phyloP scores from a whole-genome alignment of 2,329 filamentous ascomycete genomes.

The Cryphonectria radicalis region DNA sequence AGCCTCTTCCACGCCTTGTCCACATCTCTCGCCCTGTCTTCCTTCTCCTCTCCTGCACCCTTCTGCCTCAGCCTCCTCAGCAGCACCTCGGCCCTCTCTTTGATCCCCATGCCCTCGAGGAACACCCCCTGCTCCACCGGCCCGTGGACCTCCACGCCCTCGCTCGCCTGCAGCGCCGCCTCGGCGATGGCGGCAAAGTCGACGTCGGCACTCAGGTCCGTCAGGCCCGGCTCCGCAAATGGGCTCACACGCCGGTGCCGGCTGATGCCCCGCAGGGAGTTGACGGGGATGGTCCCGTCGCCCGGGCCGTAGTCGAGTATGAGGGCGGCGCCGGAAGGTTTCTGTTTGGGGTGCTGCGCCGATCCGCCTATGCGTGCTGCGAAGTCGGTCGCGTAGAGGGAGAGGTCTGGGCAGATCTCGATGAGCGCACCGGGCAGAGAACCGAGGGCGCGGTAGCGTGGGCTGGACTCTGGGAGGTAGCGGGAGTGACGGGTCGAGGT shows the following conservation, averaged over 20 bases:
- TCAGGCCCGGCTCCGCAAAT: slow-evolving; percentile 77
- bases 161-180: slow-evolving; percentile 73
- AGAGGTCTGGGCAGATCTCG: slow-evolving; percentile 88
- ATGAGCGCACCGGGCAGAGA: slow-evolving; percentile 71
- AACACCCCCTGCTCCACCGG: slow-evolving; percentile 86
- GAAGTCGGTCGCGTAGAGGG: slow-evolving; percentile 79
- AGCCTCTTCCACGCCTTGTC: slow-evolving; percentile 79
- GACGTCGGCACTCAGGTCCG: slow-evolving; percentile 90
- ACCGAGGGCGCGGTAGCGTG: slow-evolving; percentile 78
- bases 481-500: slow-evolving; percentile 79
- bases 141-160: slow-evolving; percentile 87
- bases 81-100: slow-evolving; percentile 73
- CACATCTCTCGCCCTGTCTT: slow-evolving; percentile 62
- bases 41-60: slow-evolving; percentile 29
- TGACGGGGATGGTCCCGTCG: slow-evolving; percentile 73
- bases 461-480: slow-evolving; percentile 81
- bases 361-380: slow-evolving; percentile 81
- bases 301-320: slow-evolving; percentile 92
- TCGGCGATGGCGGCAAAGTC: slow-evolving; percentile 90
- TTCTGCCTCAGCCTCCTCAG: slow-evolving; percentile 47
- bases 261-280: slow-evolving; percentile 88
- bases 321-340: slow-evolving; percentile 82
- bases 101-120: slow-evolving; percentile 79
- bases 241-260: slow-evolving; percentile 77
- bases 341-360: slow-evolving; percentile 55